Percentiles rank a stretch among this genome's conserved stretches.
These are phyloP conservation scores for Oligophagozyma castellii DNA, from an alignment of 1,139 yeast genomes.

Conservation along the genomic window DNA sequence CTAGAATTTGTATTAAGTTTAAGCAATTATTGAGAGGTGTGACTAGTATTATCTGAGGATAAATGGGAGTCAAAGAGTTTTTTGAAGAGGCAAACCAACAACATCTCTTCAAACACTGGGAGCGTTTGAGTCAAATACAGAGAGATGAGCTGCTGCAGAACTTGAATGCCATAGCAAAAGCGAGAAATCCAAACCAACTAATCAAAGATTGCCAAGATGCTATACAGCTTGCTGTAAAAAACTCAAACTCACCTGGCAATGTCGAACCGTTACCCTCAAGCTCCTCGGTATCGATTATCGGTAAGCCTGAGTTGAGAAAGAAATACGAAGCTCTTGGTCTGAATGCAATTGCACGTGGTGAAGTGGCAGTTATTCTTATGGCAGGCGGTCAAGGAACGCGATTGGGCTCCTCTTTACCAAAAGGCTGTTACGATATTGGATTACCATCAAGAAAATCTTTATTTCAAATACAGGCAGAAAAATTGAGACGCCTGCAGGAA, in stretches of 20 bases:
- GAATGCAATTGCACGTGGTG: conserved; percentile 49
- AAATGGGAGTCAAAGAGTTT: conserved; percentile 5
- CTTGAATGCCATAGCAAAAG: conserved; percentile 10
- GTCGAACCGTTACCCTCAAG: conserved; percentile 20
- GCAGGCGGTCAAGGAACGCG: conserved; percentile 99
- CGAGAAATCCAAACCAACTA: conserved; percentile 9
- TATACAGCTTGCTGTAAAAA: conserved; percentile 8
- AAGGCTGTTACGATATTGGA: conserved; percentile 84
- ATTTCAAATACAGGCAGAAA: conserved; percentile 89
- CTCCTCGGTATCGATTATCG: conserved; percentile 21
- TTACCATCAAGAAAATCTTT: conserved; percentile 74
- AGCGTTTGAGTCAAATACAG: conserved; percentile 8
- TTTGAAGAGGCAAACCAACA: conserved; percentile 17
- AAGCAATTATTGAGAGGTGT: not conserved
- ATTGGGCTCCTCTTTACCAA: conserved; percentile 77
- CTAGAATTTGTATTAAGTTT: no score
- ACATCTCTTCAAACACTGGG: conserved; percentile 18
- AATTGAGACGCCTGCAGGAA: conserved; percentile 49
- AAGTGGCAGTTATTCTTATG: conserved; percentile 81
- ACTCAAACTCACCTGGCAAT: conserved; percentile 2
- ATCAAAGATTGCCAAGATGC: conserved; percentile 17
- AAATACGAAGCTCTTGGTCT: conserved; percentile 52
- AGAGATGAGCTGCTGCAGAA: conserved; percentile 9
- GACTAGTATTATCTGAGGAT: no score
- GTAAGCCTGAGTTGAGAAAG: conserved; percentile 17